These are phyloP conservation scores for Rhododendron ferrugineum DNA, from an alignment of 148 eudicot genomes.

Conservation along the genomic window DNA sequence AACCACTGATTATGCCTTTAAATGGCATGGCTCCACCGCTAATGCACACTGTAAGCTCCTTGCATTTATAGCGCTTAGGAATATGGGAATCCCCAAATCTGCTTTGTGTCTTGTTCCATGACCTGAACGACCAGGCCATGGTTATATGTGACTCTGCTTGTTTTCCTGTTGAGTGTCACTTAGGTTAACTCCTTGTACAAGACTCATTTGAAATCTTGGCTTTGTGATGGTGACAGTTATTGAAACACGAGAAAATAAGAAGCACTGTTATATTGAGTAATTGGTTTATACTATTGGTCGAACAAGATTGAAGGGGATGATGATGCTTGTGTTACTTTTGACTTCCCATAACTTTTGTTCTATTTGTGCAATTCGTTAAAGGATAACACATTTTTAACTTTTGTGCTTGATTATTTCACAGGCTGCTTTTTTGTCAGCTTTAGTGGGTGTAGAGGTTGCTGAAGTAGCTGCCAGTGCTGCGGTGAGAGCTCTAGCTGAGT, in stretches of 20 bases:
- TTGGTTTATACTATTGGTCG: not conserved
- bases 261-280: not conserved
- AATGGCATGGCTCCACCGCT: not conserved
- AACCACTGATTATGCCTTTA: not conserved
- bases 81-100: not conserved
- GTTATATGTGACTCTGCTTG: not conserved
- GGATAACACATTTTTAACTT: not conserved
- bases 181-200: not conserved
- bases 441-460: constrained; percentile 83
- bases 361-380: not conserved
- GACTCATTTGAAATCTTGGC: not conserved
- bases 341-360: not conserved
- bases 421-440: constrained; percentile 91
- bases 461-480: constrained; percentile 90
- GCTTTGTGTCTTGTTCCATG: not conserved
- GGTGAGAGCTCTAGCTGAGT: constrained; percentile 53
- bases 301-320: not conserved
- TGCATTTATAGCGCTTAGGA: not conserved
- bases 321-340: constrained; percentile 4
- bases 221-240: not conserved
- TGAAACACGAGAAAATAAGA: not conserved
- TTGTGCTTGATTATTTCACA: constrained; percentile 19
- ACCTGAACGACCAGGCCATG: not conserved
- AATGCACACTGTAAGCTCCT: not conserved
- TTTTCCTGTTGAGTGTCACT: not conserved